phyloP scores from a whole-genome alignment of 2,329 filamentous ascomycete genomes.

The Exophiala lecanii-corni region DNA sequence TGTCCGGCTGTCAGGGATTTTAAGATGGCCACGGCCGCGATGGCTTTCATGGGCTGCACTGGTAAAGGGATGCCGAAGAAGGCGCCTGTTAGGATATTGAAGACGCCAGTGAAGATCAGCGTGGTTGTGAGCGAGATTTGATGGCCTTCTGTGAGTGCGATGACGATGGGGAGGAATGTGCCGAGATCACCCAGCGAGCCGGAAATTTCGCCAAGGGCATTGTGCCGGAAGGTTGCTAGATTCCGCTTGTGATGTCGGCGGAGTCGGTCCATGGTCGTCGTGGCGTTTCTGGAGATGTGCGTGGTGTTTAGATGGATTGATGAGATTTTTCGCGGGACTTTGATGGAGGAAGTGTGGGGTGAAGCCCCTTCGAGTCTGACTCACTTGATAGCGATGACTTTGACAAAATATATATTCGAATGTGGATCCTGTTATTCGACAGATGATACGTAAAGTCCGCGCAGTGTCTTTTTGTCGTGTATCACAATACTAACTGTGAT shows the following conservation, averaged over 20 bases:
- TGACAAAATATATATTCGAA: no score
- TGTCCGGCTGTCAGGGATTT: constrained; percentile 61
- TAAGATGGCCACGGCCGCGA: constrained; percentile 82
- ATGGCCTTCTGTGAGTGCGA: constrained; percentile 71
- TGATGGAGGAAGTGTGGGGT: no score
- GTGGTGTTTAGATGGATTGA: no score
- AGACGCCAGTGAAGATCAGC: constrained; percentile 80
- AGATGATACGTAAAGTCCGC: no score
- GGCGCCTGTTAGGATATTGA: constrained; percentile 77
- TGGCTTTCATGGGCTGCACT: constrained; percentile 86
- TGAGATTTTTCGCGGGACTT: no score
- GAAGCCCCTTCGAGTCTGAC: no score
- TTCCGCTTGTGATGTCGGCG: constrained; percentile 41
- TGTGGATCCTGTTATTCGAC: no score
- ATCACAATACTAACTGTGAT: no score
- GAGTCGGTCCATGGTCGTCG: no score
- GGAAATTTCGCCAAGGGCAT: constrained; percentile 71
- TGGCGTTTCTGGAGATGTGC: no score
- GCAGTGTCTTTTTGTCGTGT: no score
- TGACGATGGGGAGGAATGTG: constrained; percentile 82
- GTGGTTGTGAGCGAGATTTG: constrained; percentile 78
- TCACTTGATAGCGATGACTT: no score
- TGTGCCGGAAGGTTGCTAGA: constrained; percentile 49
- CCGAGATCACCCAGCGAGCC: constrained; percentile 86
- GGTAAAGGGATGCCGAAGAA: constrained; percentile 85